Conservation (phyloP, 352 stramenopile genomes). For the Phytophthora aleatoria region DNA sequence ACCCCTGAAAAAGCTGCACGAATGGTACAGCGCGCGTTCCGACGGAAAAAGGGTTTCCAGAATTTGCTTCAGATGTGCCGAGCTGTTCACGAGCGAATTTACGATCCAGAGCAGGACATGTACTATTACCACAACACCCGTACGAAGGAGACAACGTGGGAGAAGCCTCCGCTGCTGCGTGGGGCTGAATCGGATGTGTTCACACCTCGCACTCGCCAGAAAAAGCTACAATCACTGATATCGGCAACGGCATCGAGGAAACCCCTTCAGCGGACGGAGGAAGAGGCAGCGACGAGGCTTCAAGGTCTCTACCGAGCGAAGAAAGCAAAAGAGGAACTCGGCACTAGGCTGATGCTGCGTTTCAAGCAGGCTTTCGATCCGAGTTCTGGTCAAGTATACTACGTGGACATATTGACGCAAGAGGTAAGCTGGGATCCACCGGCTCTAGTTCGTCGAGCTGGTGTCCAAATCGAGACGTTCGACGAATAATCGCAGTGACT, state of each 20-base stretch:
- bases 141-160: slow-evolving; percentile 72
- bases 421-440: slow-evolving; percentile 69
- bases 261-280: slow-evolving; percentile 47
- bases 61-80: slow-evolving; percentile 49
- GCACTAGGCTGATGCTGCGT: slow-evolving; percentile 35
- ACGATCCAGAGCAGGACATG: slow-evolving; percentile 43
- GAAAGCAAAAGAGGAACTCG: slow-evolving; percentile 49
- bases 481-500: slow-evolving; percentile 7
- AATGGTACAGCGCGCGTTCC: slow-evolving; percentile 68
- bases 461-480: slow-evolving; percentile 37
- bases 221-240: slow-evolving; percentile 40
- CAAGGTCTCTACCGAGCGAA: slow-evolving; percentile 66
- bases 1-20: slow-evolving; percentile 37
- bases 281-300: slow-evolving; percentile 47
- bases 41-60: slow-evolving; percentile 50
- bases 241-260: slow-evolving; percentile 3
- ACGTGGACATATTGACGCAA: slow-evolving; percentile 70
- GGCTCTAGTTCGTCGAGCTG: slow-evolving; percentile 30
- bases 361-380: slow-evolving; percentile 70
- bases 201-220: slow-evolving; percentile 53
- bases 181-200: slow-evolving; percentile 45
- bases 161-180: slow-evolving; percentile 59
- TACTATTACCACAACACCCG: slow-evolving; percentile 87
- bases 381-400: slow-evolving; percentile 62
- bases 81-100: slow-evolving; percentile 73